Conservation (phyloP, 805 yeast species). For the Hemisphaericaspora nanyangensis region DNA sequence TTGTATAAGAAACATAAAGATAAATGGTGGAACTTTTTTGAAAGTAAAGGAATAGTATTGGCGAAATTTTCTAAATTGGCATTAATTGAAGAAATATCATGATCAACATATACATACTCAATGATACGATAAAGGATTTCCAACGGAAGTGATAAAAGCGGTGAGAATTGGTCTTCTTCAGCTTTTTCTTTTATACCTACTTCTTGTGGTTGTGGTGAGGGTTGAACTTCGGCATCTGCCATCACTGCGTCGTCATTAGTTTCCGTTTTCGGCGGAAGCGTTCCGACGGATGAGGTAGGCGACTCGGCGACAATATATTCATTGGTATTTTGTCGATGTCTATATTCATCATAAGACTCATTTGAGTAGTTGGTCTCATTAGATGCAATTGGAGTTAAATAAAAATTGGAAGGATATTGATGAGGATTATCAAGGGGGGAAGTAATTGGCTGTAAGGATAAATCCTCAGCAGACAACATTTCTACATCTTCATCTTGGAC, state of each 20-base stretch:
- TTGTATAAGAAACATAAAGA: constrained; percentile 57
- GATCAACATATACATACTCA: constrained; percentile 53
- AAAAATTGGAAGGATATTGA: constrained; percentile 13
- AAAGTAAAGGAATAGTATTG: constrained; percentile 51
- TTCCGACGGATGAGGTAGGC: constrained; percentile 3
- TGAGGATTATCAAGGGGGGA: constrained; percentile 10
- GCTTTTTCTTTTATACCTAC: not conserved
- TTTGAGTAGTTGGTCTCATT: constrained; percentile 15
- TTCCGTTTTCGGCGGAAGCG: not conserved
- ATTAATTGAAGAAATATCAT: constrained; percentile 48
- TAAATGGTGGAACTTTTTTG: constrained; percentile 54
- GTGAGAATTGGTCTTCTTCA: constrained; percentile 4
- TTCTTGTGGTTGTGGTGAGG: not conserved
- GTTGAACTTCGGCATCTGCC: not conserved
- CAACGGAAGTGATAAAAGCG: constrained; percentile 41
- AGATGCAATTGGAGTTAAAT: constrained; percentile 26
- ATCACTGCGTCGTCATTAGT: constrained; percentile 2
- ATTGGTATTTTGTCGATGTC: not conserved
- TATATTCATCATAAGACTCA: constrained; percentile 1
- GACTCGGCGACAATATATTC: not conserved
- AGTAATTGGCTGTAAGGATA: constrained; percentile 6
- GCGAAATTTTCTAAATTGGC: constrained; percentile 49
- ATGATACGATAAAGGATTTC: constrained; percentile 54
- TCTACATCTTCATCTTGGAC: not conserved
- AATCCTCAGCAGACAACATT: not conserved